Evolutionary conservation across 305 asterid species (phyloP), one percentile per base, ranked within the genome.

Genomic region (Solanum hybrid): DNA sequence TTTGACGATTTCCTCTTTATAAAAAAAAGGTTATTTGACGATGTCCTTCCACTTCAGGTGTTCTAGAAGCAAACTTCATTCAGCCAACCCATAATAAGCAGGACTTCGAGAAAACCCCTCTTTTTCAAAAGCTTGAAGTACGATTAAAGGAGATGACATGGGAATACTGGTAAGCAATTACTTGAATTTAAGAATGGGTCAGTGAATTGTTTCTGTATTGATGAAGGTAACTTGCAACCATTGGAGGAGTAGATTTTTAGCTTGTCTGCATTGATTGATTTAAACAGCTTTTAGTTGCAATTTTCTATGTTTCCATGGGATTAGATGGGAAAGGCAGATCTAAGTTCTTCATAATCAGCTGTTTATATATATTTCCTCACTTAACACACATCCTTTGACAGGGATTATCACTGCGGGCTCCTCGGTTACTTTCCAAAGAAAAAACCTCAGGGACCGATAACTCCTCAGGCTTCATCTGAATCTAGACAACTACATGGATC

Each of bases 351-450:
- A 85, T 56, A 32, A 56, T 56, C 32, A 85, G 22, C 76, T 56
- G 35, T 40, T 32, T 85, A 56, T 20, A 22, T 56, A 56, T 85
- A 34, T 22, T 17, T 85, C 88, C 46, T 85, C 88, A 85, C 76
- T 85, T 17, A 56, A 31, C 64, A 66, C 76, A 22, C 40, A 27
- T 89, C 88, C 72, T 56, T 69, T 85, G 86, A 72, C 88, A 92
- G 94, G 94, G 94, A 93, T 37, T 89, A 79, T 88, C 94, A 93
- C 46, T 93, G 94, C 71, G 90, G 89, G 14, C 93, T 93, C 71
- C 20, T 93, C 46, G 93, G 94, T 38, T 93, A 93, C 89, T 85
- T 88, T 88, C 24, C 72, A 89, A 89, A 60, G 89, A 96, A 91
- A 91, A 89, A 10, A 10, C 91, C 93, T 89, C 94, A 56, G 64